A percentile compares a stretch with the other conserved stretches of the same genome.
Conservation (phyloP, 1,139 yeast genomes). For the Candida sojae region DNA sequence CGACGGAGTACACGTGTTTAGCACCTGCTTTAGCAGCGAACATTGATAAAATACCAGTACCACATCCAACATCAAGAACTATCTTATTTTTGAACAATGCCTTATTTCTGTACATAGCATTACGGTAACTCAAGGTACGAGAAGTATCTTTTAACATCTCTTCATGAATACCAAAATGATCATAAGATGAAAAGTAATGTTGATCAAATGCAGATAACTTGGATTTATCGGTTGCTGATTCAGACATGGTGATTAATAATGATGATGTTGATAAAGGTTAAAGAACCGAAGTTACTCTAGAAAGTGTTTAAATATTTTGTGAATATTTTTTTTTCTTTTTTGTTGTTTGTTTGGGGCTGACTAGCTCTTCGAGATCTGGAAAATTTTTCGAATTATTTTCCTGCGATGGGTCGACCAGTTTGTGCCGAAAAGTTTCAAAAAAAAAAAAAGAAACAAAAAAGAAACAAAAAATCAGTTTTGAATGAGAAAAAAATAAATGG, state of each 20-base stretch:
- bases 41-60: slow-evolving; percentile 96
- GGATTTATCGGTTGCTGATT: slow-evolving; percentile 55
- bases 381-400: neutral
- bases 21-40: slow-evolving; percentile 99
- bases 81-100: slow-evolving; percentile 88
- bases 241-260: slow-evolving; percentile 10
- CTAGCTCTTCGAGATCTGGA: slow-evolving; percentile 1
- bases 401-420: slow-evolving; percentile 1
- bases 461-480: no score
- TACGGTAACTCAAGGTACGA: slow-evolving; percentile 88
- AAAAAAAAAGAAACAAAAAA: no score
- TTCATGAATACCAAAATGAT: slow-evolving; percentile 97
- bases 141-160: slow-evolving; percentile 97
- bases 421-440: neutral
- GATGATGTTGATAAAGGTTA: neutral
- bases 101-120: slow-evolving; percentile 90
- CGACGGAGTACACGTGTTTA: slow-evolving; percentile 94
- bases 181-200: slow-evolving; percentile 93
- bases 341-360: no score
- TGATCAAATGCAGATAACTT: slow-evolving; percentile 69
- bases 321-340: neutral
- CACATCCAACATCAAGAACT: slow-evolving; percentile 98
- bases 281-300: neutral
- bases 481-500: slow-evolving; percentile 35
- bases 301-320: neutral